These are phyloP conservation scores for Seiridium unicorne DNA, from an alignment of 2,329 filamentous ascomycete species.

Conservation along the genomic window DNA sequence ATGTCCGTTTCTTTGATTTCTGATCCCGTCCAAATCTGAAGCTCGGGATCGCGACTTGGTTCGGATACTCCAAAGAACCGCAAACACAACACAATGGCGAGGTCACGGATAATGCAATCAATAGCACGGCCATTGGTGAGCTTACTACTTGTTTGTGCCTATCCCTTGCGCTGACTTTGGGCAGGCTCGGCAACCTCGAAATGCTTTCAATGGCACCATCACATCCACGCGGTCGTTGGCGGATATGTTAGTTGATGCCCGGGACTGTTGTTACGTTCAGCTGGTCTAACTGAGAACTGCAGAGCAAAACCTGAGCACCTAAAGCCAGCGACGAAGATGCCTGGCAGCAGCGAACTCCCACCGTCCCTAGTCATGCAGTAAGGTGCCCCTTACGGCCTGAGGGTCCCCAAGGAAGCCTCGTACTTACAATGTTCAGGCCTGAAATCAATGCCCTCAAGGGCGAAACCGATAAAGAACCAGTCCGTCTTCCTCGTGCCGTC, in stretches of 20 bases:
- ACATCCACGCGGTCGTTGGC: slow-evolving; percentile 20
- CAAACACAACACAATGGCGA: slow-evolving; percentile 25
- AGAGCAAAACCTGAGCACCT: not conserved
- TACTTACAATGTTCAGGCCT: not conserved
- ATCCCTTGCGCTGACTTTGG: slow-evolving; percentile 12
- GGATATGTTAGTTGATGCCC: slow-evolving; percentile 20
- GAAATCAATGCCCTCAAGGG: slow-evolving; percentile 24
- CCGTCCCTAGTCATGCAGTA: slow-evolving; percentile 6
- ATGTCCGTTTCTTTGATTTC: not conserved
- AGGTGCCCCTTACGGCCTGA: not conserved
- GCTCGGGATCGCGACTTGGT: slow-evolving; percentile 15
- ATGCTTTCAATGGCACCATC: slow-evolving; percentile 19
- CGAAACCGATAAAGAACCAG: slow-evolving; percentile 19
- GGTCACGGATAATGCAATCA: slow-evolving; percentile 23
- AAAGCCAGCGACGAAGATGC: not conserved
- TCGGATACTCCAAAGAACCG: slow-evolving; percentile 11
- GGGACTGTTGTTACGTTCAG: too few species aligned
- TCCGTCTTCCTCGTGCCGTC: slow-evolving; percentile 72
- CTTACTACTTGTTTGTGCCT: not conserved
- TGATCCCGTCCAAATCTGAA: slow-evolving; percentile 8
- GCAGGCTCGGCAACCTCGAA: slow-evolving; percentile 23
- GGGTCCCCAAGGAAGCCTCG: not conserved
- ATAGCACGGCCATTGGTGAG: slow-evolving; percentile 27
- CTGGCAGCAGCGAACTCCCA: not conserved
- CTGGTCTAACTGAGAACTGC: not conserved